These are phyloP conservation scores for Pseudonectria buxi DNA, from an alignment of 2,329 filamentous ascomycete species.

Conservation along the genomic window DNA sequence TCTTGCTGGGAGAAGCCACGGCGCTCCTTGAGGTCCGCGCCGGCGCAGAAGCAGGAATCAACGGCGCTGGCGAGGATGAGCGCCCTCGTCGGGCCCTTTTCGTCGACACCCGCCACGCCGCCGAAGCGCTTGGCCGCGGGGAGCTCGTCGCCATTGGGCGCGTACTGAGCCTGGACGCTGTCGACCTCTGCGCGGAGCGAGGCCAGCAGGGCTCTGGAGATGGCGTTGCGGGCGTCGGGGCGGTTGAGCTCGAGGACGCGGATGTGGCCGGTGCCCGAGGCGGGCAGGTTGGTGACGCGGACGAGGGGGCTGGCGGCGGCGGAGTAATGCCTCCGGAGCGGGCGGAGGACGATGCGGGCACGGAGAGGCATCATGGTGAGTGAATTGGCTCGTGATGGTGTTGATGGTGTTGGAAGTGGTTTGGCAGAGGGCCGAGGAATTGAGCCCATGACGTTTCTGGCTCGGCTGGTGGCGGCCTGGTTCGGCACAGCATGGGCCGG, in stretches of 20 bases:
- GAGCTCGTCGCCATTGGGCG: constrained; percentile 46
- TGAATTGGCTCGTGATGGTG: constrained; percentile 1
- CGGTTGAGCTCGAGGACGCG: constrained; percentile 83
- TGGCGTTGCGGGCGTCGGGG: constrained; percentile 79
- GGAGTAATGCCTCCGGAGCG: constrained; percentile 33
- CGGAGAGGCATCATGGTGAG: constrained; percentile 26
- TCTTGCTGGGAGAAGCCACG: constrained; percentile 68
- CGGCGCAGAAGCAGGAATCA: constrained; percentile 87
- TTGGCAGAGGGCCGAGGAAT: no score
- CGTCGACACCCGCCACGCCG: constrained; percentile 36
- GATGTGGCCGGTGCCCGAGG: constrained; percentile 75
- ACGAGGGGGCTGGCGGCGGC: constrained; percentile 49
- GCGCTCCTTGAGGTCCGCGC: constrained; percentile 89
- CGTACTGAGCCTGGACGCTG: constrained; percentile 59
- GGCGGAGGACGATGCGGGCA: constrained; percentile 15
- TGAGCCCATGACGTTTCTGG: no score
- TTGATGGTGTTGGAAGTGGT: not conserved
- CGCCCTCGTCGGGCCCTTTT: constrained; percentile 62
- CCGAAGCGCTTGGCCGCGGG: constrained; percentile 35
- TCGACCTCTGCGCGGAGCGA: constrained; percentile 68
- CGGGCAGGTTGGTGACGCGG: constrained; percentile 67
- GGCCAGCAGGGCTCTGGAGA: constrained; percentile 70
- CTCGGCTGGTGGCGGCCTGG: no score
- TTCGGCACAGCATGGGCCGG: no score
- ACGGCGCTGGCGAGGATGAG: constrained; percentile 77